A percentile compares a stretch with the other conserved stretches of the same genome.
Conservation (phyloP, 345 rosid species). For the Populus alba region DNA sequence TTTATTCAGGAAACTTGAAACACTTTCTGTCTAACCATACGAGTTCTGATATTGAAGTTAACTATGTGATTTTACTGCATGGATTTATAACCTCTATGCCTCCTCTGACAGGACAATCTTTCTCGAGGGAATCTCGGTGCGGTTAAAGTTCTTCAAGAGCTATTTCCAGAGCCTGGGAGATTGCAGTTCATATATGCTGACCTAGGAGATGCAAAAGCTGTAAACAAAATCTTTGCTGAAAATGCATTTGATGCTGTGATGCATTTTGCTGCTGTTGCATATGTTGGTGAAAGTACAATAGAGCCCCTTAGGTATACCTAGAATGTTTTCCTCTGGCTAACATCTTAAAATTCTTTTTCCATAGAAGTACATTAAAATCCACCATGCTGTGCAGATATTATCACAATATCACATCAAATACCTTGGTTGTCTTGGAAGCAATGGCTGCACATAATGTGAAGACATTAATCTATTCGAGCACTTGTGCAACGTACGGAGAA, state of each 20-base stretch:
- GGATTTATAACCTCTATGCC: neutral
- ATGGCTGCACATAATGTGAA: conserved; percentile 77
- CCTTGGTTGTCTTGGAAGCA: conserved; percentile 81
- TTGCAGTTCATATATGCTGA: conserved; percentile 90
- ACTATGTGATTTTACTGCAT: neutral
- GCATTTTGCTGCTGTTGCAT: conserved; percentile 99
- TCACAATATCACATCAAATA: conserved; percentile 95
- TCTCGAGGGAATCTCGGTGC: conserved; percentile 96
- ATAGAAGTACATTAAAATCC: neutral
- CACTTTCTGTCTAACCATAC: neutral
- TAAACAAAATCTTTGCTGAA: conserved; percentile 77
- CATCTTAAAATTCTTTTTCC: neutral
- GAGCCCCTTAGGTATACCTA: conserved; percentile 76
- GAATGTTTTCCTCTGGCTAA: neutral
- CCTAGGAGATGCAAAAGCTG: conserved; percentile 84
- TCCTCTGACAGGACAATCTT: conserved; percentile 71
- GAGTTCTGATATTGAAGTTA: neutral
- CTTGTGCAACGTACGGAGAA: conserved; percentile 97
- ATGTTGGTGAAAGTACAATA: conserved; percentile 93
- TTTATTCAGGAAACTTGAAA: neutral
- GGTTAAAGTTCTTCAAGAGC: conserved; percentile 65
- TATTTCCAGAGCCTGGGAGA: conserved; percentile 87
- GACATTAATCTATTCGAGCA: conserved; percentile 93
- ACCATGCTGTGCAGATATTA: conserved; percentile 58
- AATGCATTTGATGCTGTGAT: conserved; percentile 96